Evolutionary conservation across 2,329 filamentous ascomycete species (phyloP), one percentile per base, ranked within the genome.

Genomic region (Sporothrix luriei): DNA sequence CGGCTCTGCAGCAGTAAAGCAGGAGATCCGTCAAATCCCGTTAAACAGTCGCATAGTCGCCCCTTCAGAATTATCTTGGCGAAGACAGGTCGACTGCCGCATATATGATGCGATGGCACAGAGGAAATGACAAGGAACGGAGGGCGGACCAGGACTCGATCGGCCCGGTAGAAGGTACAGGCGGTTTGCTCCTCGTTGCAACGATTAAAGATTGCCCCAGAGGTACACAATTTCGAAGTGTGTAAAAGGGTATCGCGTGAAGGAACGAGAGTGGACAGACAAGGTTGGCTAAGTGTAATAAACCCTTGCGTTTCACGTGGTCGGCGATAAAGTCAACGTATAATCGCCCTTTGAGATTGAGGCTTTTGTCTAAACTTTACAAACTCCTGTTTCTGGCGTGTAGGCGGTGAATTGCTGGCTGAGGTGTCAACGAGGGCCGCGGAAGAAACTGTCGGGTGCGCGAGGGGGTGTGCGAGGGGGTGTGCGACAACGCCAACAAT

Each of bases 1-100:
- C 61, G 48, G 49, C 57, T 54, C 57, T 62, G 69, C 71, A 68
- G 71, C 72, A 71, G 70, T 64, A 70, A 71, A 68, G 66, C 51
- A 69, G 67, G 69, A 68, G 54, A 67, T 70, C 70, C 52, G 69
- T 73, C 72, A 73, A 62, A 69, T 46, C 13, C 21, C 26, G 51
- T 29, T 59, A 16, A 59, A 33, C 26, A 55, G 54, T 70, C 13
- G 72, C 72, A 73, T 73, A 72, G 68, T 72, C 69, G 71, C 65
- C 26, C 46, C 26, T 26, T 38, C 21, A 54, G 21, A 40, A 57
- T 13, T 11, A 24, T 38, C 3, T n/a, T 14, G 38, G 38, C 57
- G 21, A 26, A 14, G 21, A 21, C 14, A 46, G 16, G n/a, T 10
- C 7, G 38, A 13, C 38, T 26, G 14, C 11, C 11, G 16, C 26